phyloP scores from a whole-genome alignment of 805 yeast species.

The Hyphopichia homilentoma region DNA sequence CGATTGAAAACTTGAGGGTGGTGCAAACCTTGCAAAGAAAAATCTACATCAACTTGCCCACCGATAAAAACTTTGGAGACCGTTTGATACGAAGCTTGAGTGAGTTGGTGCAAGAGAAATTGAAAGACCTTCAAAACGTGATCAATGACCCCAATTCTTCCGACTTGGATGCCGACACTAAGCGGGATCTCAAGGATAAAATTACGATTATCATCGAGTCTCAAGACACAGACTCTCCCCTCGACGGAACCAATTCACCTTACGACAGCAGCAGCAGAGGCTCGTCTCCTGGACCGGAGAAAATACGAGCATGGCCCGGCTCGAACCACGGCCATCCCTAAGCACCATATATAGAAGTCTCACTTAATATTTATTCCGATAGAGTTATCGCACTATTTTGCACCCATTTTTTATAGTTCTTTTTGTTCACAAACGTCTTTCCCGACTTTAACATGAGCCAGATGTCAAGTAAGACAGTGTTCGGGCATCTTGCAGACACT shows the following conservation, averaged over 20 bases:
- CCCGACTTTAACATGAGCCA: too few species aligned
- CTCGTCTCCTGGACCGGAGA: slow-evolving; percentile 33
- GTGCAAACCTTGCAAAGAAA: slow-evolving; percentile 43
- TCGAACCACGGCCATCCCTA: slow-evolving; percentile 62
- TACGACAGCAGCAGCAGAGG: slow-evolving; percentile 19
- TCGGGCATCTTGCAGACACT: too few species aligned
- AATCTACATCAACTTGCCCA: slow-evolving; percentile 44
- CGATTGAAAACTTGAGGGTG: slow-evolving; percentile 34
- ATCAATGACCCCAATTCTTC: slow-evolving; percentile 15
- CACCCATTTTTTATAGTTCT: too few species aligned
- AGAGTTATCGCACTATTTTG: too few species aligned
- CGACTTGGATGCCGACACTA: slow-evolving; percentile 10
- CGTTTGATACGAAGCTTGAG: slow-evolving; percentile 35
- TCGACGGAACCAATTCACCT: slow-evolving; percentile 11
- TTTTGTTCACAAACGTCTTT: too few species aligned
- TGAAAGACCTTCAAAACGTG: slow-evolving; percentile 13
- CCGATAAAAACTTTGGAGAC: slow-evolving; percentile 49
- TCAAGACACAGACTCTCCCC: slow-evolving; percentile 9
- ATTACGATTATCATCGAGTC: slow-evolving; percentile 10
- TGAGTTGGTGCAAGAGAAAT: slow-evolving; percentile 27
- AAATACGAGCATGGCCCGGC: slow-evolving; percentile 62
- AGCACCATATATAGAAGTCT: too few species aligned
- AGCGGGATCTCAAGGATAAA: slow-evolving; percentile 13
- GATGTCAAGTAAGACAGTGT: too few species aligned
- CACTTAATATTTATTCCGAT: too few species aligned